Evolutionary conservation across 1,139 yeast genomes (phyloP).

Genomic region (Kodamaea suecica): DNA sequence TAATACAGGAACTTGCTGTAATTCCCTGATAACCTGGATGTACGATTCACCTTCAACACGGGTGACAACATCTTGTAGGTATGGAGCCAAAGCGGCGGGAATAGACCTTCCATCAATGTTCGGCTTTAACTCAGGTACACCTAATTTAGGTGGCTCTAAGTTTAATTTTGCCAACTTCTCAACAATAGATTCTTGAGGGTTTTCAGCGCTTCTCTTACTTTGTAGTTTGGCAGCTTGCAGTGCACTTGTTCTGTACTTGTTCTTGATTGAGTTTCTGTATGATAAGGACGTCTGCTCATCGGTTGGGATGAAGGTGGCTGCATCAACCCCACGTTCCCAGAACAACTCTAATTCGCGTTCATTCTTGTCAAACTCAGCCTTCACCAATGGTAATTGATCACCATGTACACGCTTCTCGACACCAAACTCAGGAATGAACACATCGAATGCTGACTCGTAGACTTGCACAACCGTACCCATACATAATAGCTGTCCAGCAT

Average conservation of each 20-base stretch:
- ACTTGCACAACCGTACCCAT: conserved; percentile 90
- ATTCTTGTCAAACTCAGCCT: conserved; percentile 84
- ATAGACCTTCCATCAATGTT: conserved; percentile 16
- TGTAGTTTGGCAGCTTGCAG: conserved; percentile 64
- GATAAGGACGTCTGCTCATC: conserved; percentile 79
- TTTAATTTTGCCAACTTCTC: conserved; percentile 50
- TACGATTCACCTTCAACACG: conserved; percentile 57
- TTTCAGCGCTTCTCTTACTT: conserved; percentile 33
- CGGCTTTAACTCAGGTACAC: conserved; percentile 31
- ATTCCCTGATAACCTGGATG: conserved; percentile 79
- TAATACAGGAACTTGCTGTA: conserved; percentile 77
- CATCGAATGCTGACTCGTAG: conserved; percentile 94
- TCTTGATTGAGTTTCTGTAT: conserved; percentile 73
- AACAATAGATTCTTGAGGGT: conserved; percentile 37
- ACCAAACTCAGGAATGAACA: conserved; percentile 90
- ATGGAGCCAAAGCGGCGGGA: conserved; percentile 50
- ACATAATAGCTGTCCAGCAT: conserved; percentile 77
- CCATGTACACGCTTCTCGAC: conserved; percentile 97
- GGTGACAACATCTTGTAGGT: conserved; percentile 53
- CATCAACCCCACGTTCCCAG: conserved; percentile 90
- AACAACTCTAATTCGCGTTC: conserved; percentile 71
- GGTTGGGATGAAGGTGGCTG: conserved; percentile 87
- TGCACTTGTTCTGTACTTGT: conserved; percentile 73
- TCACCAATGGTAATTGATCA: conserved; percentile 87
- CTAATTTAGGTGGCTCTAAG: conserved; percentile 51